Percentiles rank a stretch among this genome's conserved stretches.
phyloP scores from a whole-genome alignment of 1,284 basidiomycete genomes.

The Leccinum ambiguum region DNA sequence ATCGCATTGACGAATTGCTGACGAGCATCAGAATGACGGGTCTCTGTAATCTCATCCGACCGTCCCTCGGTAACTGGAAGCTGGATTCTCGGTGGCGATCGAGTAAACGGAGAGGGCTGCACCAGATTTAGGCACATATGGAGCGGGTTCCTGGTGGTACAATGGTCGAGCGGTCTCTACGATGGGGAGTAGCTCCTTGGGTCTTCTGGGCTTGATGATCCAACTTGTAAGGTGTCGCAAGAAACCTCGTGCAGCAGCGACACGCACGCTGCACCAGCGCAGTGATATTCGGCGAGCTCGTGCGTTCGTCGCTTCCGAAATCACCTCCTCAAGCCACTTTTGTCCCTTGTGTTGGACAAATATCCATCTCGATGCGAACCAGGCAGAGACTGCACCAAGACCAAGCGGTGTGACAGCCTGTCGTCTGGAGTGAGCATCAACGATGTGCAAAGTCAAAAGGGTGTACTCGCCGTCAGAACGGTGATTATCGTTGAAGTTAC shows the following conservation, averaged over 20 bases:
- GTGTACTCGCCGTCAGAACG: slow-evolving; percentile 56
- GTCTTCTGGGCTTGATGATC: slow-evolving; percentile 32
- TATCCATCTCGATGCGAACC: slow-evolving; percentile 74
- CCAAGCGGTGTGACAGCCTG: slow-evolving; percentile 65
- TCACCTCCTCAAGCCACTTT: slow-evolving; percentile 73
- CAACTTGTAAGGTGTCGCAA: slow-evolving; percentile 24
- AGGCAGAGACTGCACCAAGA: slow-evolving; percentile 69
- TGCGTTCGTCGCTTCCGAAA: slow-evolving; percentile 49
- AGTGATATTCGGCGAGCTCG: slow-evolving; percentile 26
- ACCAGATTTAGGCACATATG: slow-evolving; percentile 20
- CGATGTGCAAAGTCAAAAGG: background rate
- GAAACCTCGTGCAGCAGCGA: slow-evolving; percentile 25
- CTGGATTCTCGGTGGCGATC: slow-evolving; percentile 28
- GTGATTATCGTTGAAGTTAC: slow-evolving; percentile 72
- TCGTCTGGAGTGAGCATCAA: slow-evolving; percentile 14
- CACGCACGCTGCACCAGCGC: slow-evolving; percentile 26
- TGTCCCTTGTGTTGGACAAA: slow-evolving; percentile 67
- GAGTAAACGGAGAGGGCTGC: slow-evolving; percentile 26
- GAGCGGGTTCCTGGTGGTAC: slow-evolving; percentile 24
- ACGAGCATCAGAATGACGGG: slow-evolving; percentile 33
- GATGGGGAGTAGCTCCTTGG: slow-evolving; percentile 28
- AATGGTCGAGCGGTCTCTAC: slow-evolving; percentile 22
- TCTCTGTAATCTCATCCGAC: slow-evolving; percentile 28
- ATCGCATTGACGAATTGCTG: slow-evolving; percentile 43
- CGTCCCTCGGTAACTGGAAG: slow-evolving; percentile 31